A percentile compares a stretch with the other conserved stretches of the same genome.
These are phyloP conservation scores for Lyophyllum decastes DNA, from an alignment of 768 basidiomycete species.

Conservation along the genomic window DNA sequence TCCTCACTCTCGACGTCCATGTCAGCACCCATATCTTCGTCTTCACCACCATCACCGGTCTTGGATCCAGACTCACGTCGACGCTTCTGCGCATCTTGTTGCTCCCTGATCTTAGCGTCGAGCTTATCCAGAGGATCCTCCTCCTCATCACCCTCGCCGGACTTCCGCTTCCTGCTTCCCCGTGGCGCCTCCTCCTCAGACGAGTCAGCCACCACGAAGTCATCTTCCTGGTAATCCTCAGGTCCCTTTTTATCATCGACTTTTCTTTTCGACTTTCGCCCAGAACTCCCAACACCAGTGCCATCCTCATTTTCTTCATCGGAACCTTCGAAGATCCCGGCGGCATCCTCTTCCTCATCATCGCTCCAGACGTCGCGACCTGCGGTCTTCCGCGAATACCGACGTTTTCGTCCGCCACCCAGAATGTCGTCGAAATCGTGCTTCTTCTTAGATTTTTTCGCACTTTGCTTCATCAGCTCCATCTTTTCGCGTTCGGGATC, in stretches of 20 bases:
- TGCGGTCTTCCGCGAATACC: conserved; percentile 39
- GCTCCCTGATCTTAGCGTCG: conserved; percentile 65
- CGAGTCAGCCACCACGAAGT: conserved; percentile 80
- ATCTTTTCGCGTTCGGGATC: conserved; percentile 76
- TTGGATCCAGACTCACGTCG: conserved; percentile 31
- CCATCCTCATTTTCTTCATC: conserved; percentile 61
- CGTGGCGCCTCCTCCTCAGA: conserved; percentile 66
- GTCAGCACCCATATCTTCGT: conserved; percentile 27
- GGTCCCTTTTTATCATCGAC: conserved; percentile 53
- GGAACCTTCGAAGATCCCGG: conserved; percentile 48
- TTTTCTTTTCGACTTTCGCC: conserved; percentile 49
- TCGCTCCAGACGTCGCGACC: conserved; percentile 57
- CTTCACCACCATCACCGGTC: conserved; percentile 25
- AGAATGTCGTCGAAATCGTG: conserved; percentile 51
- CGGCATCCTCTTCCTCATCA: conserved; percentile 64
- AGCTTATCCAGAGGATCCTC: conserved; percentile 70
- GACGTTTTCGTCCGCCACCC: conserved; percentile 49
- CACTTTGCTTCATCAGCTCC: conserved; percentile 65
- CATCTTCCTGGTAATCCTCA: conserved; percentile 80
- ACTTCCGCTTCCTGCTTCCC: conserved; percentile 39
- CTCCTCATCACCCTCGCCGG: conserved; percentile 38
- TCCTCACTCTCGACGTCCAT: conserved; percentile 30
- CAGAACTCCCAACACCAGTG: conserved; percentile 28
- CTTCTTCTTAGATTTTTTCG: conserved; percentile 64
- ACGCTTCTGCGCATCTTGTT: conserved; percentile 54